Conservation (phyloP, 345 rosid genomes). For the Citrus glauca region DNA sequence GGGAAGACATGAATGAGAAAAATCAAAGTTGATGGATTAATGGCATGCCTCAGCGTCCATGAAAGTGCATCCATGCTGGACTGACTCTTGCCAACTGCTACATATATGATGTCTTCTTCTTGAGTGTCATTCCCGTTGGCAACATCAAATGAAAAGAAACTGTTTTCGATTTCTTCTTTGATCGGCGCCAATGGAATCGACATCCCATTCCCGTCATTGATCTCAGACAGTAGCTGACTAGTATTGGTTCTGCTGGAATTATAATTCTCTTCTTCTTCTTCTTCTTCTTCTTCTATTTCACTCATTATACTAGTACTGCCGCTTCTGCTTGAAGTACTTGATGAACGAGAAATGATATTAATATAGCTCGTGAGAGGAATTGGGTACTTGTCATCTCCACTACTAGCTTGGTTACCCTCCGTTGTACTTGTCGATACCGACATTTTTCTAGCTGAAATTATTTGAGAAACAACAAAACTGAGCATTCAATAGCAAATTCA, state of each 20-base stretch:
- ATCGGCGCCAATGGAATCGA: conserved; percentile 1
- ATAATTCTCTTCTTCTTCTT: no score
- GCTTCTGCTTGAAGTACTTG: no score
- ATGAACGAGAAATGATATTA: no score
- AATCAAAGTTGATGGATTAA: conserved; percentile 29
- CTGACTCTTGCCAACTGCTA: conserved; percentile 72
- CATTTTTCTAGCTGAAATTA: not conserved
- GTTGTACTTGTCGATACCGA: not conserved
- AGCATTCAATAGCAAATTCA: no score
- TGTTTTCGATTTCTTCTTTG: conserved; percentile 39
- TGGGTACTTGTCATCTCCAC: not conserved
- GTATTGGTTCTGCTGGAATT: no score
- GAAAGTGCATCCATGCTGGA: conserved; percentile 77
- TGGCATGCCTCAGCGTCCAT: conserved; percentile 58
- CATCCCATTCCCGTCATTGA: conserved; percentile 3
- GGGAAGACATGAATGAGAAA: conserved; percentile 67
- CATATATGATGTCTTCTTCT: conserved; percentile 49
- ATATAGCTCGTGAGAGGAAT: no score
- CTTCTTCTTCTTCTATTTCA: conserved; percentile 23
- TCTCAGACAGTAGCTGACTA: conserved; percentile 20
- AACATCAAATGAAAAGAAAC: conserved; percentile 40
- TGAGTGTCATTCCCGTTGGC: not conserved
- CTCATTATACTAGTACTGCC: not conserved
- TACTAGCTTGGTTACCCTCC: not conserved
- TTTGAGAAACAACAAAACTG: no score